Base-by-base conservation (phyloP, 768 basidiomycete genomes). In the Russula virescens region DNA sequence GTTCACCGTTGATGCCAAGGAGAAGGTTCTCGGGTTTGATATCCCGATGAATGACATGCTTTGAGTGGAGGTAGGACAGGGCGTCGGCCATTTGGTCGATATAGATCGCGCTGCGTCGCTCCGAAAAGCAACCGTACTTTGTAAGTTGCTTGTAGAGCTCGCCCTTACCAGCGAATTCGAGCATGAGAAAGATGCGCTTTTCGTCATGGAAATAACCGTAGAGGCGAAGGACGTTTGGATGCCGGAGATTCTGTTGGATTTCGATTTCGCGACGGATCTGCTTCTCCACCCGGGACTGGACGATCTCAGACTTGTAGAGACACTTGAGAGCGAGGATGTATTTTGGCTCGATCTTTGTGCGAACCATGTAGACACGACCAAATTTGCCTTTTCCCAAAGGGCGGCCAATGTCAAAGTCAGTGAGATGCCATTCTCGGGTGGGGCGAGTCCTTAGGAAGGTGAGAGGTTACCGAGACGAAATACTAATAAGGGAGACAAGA, bases 311-410 rank as follows among this genome's bases (percentile, higher is more conserved):
- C 77, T 98, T 99, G 81, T 95, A 95, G 60, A 98, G 80, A 65
- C 91, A 94, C 76, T 98, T 98, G 75, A 98, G 85, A 25, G 96
- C 96, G 69, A 98, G 85, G 72, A 98, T 96, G 78, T 91, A 98
- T 63, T 87, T 84, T 1, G 94, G 93, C 62, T 87, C 83, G 63
- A 78, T 74, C 73, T 95, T 96, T 21, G 96, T 98, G 55, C 95
- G 85, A 49, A 96, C 94, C 88, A 98, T 95, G 79, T 99, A 98
- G 26, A 99, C 97, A 3, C 94, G 89, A 1, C 97, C 97, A 69
- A 98, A 99, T 77, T 98, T 98, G 50, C 97, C 97, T 73, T 98
- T 98, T n/a, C 97, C 97, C 1, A 99, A 81, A 3, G 94, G 94
- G 13, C 94, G 85, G 19, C 97, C 96, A 70, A 98, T 96, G 66